Percentiles rank a stretch among this genome's conserved stretches.
phyloP scores from a whole-genome alignment of 2,329 filamentous ascomycete species.

The Chrysoporthe austroafricana region DNA sequence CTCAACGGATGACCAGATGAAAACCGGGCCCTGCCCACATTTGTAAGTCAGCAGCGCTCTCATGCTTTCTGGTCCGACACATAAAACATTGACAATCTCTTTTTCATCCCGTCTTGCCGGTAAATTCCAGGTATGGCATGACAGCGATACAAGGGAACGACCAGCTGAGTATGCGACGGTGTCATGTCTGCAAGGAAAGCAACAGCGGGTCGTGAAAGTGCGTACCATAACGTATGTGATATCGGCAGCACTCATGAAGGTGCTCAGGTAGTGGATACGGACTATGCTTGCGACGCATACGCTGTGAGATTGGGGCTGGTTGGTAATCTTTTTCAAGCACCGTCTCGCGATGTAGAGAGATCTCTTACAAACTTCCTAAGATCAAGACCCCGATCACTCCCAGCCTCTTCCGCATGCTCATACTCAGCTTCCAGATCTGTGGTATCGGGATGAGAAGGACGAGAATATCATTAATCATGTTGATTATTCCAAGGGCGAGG shows the following conservation, averaged over 20 bases:
- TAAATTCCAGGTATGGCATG: background rate
- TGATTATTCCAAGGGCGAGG: constrained; percentile 15
- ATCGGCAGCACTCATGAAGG: constrained; percentile 21
- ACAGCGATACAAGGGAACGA: no score
- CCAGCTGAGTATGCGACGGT: no score
- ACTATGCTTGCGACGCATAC: constrained; percentile 13
- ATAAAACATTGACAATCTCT: background rate
- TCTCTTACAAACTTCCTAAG: constrained; percentile 25
- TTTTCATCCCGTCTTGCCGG: background rate
- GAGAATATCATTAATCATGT: constrained; percentile 26
- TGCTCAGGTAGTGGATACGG: constrained; percentile 8
- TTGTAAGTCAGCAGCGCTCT: background rate
- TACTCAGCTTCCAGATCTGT: constrained; percentile 26
- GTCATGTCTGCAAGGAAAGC: no score
- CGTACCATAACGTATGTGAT: constrained; percentile 26
- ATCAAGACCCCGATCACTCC: constrained; percentile 27
- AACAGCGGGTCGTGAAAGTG: background rate
- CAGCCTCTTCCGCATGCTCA: constrained; percentile 23
- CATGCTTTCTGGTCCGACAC: background rate
- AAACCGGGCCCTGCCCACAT: constrained; percentile 21
- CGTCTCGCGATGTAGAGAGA: background rate
- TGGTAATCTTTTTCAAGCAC: background rate
- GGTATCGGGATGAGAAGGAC: constrained; percentile 27
- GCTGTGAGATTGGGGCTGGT: background rate
- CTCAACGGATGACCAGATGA: constrained; percentile 17